Conservation (phyloP, 2,329 filamentous ascomycete species). For the Calycina marina region DNA sequence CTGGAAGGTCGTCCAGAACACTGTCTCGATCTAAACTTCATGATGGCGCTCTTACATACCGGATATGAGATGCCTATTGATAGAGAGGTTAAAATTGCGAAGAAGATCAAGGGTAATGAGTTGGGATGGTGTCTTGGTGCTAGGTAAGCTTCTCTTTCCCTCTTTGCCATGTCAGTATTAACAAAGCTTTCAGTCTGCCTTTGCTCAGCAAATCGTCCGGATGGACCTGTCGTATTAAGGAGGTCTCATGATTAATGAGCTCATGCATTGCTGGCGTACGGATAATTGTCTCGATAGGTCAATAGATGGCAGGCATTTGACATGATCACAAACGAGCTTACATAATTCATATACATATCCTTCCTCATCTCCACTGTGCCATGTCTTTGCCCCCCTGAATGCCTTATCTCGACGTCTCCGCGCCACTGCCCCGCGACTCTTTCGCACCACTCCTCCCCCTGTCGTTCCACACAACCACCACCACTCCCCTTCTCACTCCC, state of each 20-base stretch:
- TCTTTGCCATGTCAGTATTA: slow-evolving; percentile 20
- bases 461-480: too few species aligned
- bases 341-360: too few species aligned
- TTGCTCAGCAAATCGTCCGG: slow-evolving; percentile 69
- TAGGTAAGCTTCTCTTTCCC: slow-evolving; percentile 46
- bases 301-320: slow-evolving; percentile 3
- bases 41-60: slow-evolving; percentile 81
- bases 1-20: slow-evolving; percentile 72
- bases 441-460: too few species aligned
- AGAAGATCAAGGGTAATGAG: slow-evolving; percentile 97
- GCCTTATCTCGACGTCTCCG: too few species aligned
- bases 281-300: slow-evolving; percentile 3
- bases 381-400: too few species aligned
- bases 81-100: slow-evolving; percentile 91
- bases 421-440: too few species aligned
- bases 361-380: too few species aligned
- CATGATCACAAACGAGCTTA: too few species aligned
- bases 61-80: slow-evolving; percentile 98
- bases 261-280: slow-evolving; percentile 16
- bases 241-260: slow-evolving; percentile 44
- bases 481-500: too few species aligned
- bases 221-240: slow-evolving; percentile 76
- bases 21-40: slow-evolving; percentile 93
- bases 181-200: slow-evolving; percentile 49
- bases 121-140: slow-evolving; percentile 95